Percentiles rank a stretch among this genome's conserved stretches.
These are phyloP conservation scores for Oenanthe javanica DNA, from an alignment of 140 eudicot species.

Conservation along the genomic window DNA sequence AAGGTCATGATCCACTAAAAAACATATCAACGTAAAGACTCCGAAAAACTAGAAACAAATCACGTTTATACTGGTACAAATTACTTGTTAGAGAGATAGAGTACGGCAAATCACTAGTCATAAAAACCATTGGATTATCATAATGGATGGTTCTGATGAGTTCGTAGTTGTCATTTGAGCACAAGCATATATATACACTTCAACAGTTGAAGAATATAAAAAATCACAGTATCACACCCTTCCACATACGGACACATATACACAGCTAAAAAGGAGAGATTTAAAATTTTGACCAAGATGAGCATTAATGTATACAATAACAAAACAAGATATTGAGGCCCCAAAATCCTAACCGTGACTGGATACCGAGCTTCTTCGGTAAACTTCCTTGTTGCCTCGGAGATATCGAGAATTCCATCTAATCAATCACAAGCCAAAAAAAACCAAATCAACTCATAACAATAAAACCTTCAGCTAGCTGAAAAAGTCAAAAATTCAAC, in stretches of 20 bases:
- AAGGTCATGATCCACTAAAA: neutral
- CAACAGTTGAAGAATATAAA: neutral
- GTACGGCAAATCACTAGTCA: neutral
- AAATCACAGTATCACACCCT: neutral
- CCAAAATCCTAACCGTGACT: constrained; percentile 39
- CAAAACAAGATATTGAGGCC: neutral
- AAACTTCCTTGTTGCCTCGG: constrained; percentile 46
- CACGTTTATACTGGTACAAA: neutral
- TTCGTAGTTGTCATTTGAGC: neutral
- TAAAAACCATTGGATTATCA: neutral
- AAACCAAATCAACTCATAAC: neutral
- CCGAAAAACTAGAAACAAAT: too few species aligned
- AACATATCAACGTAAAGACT: neutral
- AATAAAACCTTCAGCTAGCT: neutral
- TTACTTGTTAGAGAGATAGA: neutral
- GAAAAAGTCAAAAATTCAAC: neutral
- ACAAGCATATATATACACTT: neutral
- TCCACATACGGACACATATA: neutral
- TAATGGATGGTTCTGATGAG: neutral
- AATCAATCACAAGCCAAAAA: constrained; percentile 1
- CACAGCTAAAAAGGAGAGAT: constrained; percentile 1
- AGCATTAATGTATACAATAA: neutral
- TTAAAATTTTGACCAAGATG: neutral
- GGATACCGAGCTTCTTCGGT: constrained; percentile 48
- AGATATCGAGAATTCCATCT: constrained; percentile 82